Percentiles rank a stretch among this genome's conserved stretches.
phyloP scores from a whole-genome alignment of 2,329 filamentous ascomycete genomes.

The Lecanicillium sp. region DNA sequence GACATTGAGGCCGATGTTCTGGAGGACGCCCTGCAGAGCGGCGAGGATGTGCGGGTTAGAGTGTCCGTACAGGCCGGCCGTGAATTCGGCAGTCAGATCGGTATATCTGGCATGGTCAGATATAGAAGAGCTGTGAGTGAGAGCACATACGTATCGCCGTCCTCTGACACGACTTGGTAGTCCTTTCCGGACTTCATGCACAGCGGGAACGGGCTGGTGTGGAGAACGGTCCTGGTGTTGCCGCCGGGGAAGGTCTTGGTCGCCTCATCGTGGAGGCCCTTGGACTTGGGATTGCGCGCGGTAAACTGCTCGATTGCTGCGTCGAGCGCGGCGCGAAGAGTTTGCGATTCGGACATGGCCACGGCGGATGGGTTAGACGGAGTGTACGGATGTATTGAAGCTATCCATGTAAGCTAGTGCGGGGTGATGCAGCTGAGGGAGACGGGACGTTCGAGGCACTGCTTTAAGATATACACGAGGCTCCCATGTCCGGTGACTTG shows the following conservation, averaged over 20 bases:
- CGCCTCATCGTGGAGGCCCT: slow-evolving; percentile 32
- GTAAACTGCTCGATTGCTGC: slow-evolving; percentile 30
- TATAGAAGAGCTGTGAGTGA: neutral
- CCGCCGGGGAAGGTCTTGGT: slow-evolving; percentile 35
- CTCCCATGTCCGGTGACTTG: too few relatives aligned
- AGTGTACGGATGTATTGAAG: neutral
- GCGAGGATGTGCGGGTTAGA: slow-evolving; percentile 48
- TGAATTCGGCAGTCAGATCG: slow-evolving; percentile 58
- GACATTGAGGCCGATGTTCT: slow-evolving; percentile 45
- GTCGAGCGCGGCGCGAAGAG: slow-evolving; percentile 24
- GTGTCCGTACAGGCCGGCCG: slow-evolving; percentile 61
- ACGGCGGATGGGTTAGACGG: neutral
- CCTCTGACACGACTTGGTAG: slow-evolving; percentile 34
- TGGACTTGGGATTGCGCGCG: slow-evolving; percentile 32
- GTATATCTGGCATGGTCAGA: slow-evolving; percentile 36
- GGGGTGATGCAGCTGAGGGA: too few relatives aligned
- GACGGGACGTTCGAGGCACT: too few relatives aligned
- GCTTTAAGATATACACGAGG: too few relatives aligned
- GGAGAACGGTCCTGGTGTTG: slow-evolving; percentile 40
- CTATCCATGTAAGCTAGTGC: neutral
- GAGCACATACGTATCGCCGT: slow-evolving; percentile 29
- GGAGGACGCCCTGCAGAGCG: slow-evolving; percentile 40
- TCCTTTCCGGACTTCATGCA: slow-evolving; percentile 32
- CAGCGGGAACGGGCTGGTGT: slow-evolving; percentile 39
- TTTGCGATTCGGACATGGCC: slow-evolving; percentile 9